Evolutionary conservation across 495 filamentous ascomycete genomes (phyloP).

Genomic region (Neurospora intermedia): DNA sequence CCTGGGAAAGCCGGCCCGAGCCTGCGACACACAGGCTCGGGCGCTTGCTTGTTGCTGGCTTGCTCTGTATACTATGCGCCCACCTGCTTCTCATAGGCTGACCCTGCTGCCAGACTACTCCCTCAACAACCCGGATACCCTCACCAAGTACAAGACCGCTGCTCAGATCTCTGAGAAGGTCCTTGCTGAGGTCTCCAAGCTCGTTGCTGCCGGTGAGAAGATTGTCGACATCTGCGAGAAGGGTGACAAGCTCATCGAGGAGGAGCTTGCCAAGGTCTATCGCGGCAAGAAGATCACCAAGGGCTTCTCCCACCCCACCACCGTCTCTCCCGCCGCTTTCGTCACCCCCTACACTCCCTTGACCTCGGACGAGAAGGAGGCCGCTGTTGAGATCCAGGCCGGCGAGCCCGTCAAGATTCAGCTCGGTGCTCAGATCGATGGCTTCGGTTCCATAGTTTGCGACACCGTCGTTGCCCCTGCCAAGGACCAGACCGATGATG

Average conservation of each 20-base stretch:
- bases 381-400: slow-evolving; percentile 62
- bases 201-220: slow-evolving; percentile 77
- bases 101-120: slow-evolving; percentile 60
- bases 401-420: slow-evolving; percentile 91
- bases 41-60: background rate
- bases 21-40: background rate
- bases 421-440: slow-evolving; percentile 94
- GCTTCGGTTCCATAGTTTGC: slow-evolving; percentile 92
- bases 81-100: slow-evolving; percentile 1
- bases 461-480: slow-evolving; percentile 69
- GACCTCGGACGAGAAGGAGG: slow-evolving; percentile 73
- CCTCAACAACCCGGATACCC: slow-evolving; percentile 89
- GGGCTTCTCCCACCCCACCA: slow-evolving; percentile 89
- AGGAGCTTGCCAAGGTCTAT: slow-evolving; percentile 91
- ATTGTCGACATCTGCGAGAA: slow-evolving; percentile 87
- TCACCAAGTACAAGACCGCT: slow-evolving; percentile 98
- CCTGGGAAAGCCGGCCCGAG: background rate
- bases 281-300: slow-evolving; percentile 95
- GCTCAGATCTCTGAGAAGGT: slow-evolving; percentile 91
- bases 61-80: background rate
- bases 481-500: slow-evolving; percentile 45
- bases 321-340: slow-evolving; percentile 86
- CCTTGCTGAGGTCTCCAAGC: slow-evolving; percentile 71
- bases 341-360: slow-evolving; percentile 96
- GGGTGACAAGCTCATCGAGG: slow-evolving; percentile 88